These are phyloP conservation scores for Calcarisporium arbuscula DNA, from an alignment of 2,329 filamentous ascomycete genomes.

Conservation along the genomic window DNA sequence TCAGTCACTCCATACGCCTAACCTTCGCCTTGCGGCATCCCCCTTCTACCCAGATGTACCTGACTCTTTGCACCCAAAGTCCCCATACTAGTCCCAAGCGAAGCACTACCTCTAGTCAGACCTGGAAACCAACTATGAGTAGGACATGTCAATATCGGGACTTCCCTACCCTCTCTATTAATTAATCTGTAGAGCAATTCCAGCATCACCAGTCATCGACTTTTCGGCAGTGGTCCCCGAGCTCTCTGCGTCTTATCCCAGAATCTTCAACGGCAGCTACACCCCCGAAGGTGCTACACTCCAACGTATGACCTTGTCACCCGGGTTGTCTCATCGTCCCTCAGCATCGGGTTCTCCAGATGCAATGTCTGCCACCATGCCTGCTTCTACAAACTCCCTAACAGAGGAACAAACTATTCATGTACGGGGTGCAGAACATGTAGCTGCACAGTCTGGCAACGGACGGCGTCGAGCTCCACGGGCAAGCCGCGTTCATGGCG, in stretches of 20 bases:
- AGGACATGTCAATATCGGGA: no score
- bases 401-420: constrained; percentile 6
- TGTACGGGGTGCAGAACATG: constrained; percentile 6
- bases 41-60: constrained; percentile 16
- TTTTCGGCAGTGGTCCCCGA: constrained; percentile 12
- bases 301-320: constrained; percentile 8
- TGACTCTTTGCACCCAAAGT: constrained; percentile 15
- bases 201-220: constrained; percentile 17
- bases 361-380: constrained; percentile 11
- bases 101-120: constrained; percentile 29
- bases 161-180: constrained; percentile 17
- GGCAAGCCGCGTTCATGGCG: no score
- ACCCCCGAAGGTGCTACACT: constrained; percentile 15
- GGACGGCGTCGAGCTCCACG: constrained; percentile 7
- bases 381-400: constrained; percentile 10
- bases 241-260: constrained; percentile 13
- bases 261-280: constrained; percentile 10
- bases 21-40: no score
- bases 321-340: constrained; percentile 9
- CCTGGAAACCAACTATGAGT: constrained; percentile 26
- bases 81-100: constrained; percentile 16
- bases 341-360: constrained; percentile 15
- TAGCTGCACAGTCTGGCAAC: constrained; percentile 5
- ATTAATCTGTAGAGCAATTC: constrained; percentile 13
- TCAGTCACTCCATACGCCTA: no score